phyloP scores from a whole-genome alignment of 1,284 basidiomycete genomes.

The Ganoderma resinaceum region DNA sequence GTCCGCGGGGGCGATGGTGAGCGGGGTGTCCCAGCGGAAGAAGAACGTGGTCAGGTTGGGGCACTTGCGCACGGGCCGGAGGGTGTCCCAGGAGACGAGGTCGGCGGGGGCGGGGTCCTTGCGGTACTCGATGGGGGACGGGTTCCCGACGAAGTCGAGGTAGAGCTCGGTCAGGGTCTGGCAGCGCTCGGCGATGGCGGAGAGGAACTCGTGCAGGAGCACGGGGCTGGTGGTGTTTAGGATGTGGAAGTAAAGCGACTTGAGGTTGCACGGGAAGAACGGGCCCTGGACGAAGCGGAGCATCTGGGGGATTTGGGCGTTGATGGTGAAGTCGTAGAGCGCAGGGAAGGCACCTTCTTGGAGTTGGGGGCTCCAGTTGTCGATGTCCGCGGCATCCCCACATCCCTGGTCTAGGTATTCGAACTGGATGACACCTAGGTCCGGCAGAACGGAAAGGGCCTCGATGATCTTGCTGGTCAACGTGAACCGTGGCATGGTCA shows the following conservation, averaged over 20 bases:
- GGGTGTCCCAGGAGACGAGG: slow-evolving; percentile 51
- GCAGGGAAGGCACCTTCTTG: slow-evolving; percentile 58
- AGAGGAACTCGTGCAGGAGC: slow-evolving; percentile 51
- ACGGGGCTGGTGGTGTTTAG: slow-evolving; percentile 48
- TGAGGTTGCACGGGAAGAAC: slow-evolving; percentile 56
- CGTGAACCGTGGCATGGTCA: slow-evolving; percentile 59
- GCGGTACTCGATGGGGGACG: slow-evolving; percentile 20
- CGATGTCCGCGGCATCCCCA: slow-evolving; percentile 51
- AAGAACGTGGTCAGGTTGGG: slow-evolving; percentile 55
- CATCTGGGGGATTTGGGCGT: slow-evolving; percentile 51
- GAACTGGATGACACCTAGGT: slow-evolving; percentile 58
- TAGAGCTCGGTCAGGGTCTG: slow-evolving; percentile 51
- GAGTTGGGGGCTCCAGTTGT: slow-evolving; percentile 50
- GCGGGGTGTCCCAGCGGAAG: slow-evolving; percentile 58
- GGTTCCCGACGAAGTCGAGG: slow-evolving; percentile 36
- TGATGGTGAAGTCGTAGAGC: slow-evolving; percentile 59
- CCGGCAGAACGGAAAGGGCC: slow-evolving; percentile 50
- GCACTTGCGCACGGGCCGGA: slow-evolving; percentile 57
- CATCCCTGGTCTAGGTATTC: slow-evolving; percentile 52
- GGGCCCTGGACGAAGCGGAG: slow-evolving; percentile 51
- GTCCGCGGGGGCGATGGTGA: slow-evolving; percentile 53
- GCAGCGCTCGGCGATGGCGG: slow-evolving; percentile 53
- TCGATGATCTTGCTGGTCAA: slow-evolving; percentile 54
- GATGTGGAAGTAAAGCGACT: slow-evolving; percentile 40
- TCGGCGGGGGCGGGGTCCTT: slow-evolving; percentile 29